These are phyloP conservation scores for Macrophomina tecta DNA, from an alignment of 2,329 filamentous ascomycete species.

Conservation along the genomic window DNA sequence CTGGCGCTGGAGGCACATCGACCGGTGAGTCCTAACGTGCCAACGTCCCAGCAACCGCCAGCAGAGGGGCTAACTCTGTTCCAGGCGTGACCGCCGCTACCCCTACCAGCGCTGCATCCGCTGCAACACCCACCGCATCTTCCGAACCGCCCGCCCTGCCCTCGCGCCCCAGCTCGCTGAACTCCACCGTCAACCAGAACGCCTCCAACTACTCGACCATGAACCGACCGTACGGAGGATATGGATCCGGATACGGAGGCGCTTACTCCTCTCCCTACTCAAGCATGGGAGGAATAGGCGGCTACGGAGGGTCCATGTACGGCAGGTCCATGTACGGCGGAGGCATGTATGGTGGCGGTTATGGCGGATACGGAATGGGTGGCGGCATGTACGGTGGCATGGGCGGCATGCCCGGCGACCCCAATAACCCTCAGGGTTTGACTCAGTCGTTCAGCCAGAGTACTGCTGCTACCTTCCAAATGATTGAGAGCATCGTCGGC, in stretches of 20 bases:
- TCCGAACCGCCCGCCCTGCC: conserved; percentile 72
- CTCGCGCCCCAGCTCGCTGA: conserved; percentile 78
- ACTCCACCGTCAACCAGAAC: conserved; percentile 83
- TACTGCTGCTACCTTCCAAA: conserved; percentile 96
- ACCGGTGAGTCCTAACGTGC: conserved; percentile 24
- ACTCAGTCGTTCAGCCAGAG: conserved; percentile 95
- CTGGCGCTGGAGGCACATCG: conserved; percentile 60
- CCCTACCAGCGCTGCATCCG: conserved; percentile 48
- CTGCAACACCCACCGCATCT: conserved; percentile 48
- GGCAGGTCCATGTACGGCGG: conserved; percentile 50
- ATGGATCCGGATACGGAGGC: conserved; percentile 55
- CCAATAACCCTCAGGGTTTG: conserved; percentile 89
- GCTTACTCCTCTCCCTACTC: conserved; percentile 63
- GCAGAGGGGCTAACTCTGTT: conserved; percentile 21
- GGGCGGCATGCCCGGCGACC: conserved; percentile 58
- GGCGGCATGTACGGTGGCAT: conserved; percentile 34
- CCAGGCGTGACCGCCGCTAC: conserved; percentile 43
- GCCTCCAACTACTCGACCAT: conserved; percentile 79
- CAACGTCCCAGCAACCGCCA: background rate
- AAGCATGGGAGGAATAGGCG: conserved; percentile 51
- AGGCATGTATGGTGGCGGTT: conserved; percentile 48
- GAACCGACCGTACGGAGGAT: conserved; percentile 58
- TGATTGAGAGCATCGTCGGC: conserved; percentile 95
- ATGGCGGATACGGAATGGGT: conserved; percentile 43
- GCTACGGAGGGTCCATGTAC: conserved; percentile 49